Evolutionary conservation across 495 filamentous ascomycete genomes (phyloP).

Genomic region (Jackrogersella minutella): DNA sequence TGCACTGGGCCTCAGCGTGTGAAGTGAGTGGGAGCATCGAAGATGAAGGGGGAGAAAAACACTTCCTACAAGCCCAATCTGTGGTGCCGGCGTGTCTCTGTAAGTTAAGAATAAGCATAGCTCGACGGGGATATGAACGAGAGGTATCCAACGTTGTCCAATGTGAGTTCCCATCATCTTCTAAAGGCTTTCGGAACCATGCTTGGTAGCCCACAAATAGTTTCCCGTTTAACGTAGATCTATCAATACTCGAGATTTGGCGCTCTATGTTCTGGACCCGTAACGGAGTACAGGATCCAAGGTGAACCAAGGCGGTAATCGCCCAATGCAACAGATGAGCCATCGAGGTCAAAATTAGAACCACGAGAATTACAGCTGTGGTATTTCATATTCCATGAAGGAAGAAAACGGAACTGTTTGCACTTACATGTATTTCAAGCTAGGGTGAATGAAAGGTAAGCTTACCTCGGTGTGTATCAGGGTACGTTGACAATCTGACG

Average conservation of each 20-base stretch:
- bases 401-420: too few species aligned
- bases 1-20: too few species aligned
- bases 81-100: constrained; percentile 35
- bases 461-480: too few species aligned
- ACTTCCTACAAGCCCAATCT: constrained; percentile 40
- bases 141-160: constrained; percentile 39
- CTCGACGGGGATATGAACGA: background rate
- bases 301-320: background rate
- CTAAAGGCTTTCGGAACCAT: constrained; percentile 44
- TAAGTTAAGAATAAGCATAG: background rate
- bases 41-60: too few species aligned
- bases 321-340: background rate
- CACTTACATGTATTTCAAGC: too few species aligned
- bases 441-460: too few species aligned
- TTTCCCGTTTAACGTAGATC: constrained; percentile 41
- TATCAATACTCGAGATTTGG: constrained; percentile 36
- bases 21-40: too few species aligned
- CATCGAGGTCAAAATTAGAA: too few species aligned
- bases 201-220: constrained; percentile 47
- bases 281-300: background rate
- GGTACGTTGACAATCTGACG: too few species aligned
- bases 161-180: constrained; percentile 44
- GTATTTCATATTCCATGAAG: too few species aligned
- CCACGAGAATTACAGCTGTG: too few species aligned
- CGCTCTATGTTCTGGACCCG: background rate